phyloP scores from a whole-genome alignment of 2,329 filamentous ascomycete species.

The Trichophyton equinum region DNA sequence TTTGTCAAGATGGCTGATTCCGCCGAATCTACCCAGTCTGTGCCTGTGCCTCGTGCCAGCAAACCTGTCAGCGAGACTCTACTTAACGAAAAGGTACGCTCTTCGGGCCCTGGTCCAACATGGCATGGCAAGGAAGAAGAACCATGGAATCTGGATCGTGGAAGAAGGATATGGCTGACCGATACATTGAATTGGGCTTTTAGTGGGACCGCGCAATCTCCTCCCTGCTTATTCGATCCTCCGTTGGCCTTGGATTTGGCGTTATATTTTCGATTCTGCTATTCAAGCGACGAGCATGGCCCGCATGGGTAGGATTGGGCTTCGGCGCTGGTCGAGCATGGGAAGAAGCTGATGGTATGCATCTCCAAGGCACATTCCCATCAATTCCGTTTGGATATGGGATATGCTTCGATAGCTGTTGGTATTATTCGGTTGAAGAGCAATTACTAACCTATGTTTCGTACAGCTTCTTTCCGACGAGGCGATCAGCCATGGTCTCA shows the following conservation, averaged over 20 bases:
- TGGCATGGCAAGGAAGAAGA: neutral
- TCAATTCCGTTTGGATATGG: neutral
- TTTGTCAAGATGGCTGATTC: conserved; percentile 43
- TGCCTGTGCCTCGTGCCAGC: conserved; percentile 55
- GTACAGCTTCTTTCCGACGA: conserved; percentile 32
- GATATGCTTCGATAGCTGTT: neutral
- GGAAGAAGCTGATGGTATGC: conserved; percentile 87
- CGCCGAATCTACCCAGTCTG: conserved; percentile 43
- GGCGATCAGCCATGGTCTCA: conserved; percentile 28
- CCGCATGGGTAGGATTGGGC: conserved; percentile 83
- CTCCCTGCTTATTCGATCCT: conserved; percentile 91
- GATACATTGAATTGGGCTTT: too few relatives aligned
- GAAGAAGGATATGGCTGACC: neutral
- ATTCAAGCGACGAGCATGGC: conserved; percentile 97
- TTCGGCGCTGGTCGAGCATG: conserved; percentile 95
- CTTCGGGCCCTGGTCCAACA: neutral
- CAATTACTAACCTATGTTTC: neutral
- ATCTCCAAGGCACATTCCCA: neutral
- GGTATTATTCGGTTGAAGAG: neutral
- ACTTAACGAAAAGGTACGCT: conserved; percentile 89
- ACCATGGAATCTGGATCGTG: neutral
- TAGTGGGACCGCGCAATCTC: conserved; percentile 99
- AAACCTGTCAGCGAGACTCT: conserved; percentile 92
- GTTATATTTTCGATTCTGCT: conserved; percentile 96
- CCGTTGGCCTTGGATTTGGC: conserved; percentile 90